Evolutionary conservation across 495 filamentous ascomycete genomes (phyloP), one percentile per base, ranked within the genome.

Genomic region (Chlorociboria aeruginascens): DNA sequence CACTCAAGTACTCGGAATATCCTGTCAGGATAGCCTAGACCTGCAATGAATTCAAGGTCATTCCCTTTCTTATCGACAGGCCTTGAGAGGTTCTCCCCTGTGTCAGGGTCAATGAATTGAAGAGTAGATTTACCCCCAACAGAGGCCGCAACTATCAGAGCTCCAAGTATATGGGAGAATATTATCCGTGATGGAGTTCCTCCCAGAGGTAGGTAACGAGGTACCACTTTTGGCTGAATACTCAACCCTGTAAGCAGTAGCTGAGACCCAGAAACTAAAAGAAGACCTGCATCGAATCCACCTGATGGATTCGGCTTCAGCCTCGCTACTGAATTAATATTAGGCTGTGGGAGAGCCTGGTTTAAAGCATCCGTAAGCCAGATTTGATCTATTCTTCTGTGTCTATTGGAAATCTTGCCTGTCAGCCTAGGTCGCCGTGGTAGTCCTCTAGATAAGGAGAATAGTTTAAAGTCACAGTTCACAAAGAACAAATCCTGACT

Each of bases 131-230:
- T 50, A 3, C 63, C 58, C 30, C 60, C 50, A 14, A 61, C 59
- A 12, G 55, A 60, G 3, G 76, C 68, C 1, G 71, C 75, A 0
- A 69, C 70, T 32, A 82, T 63, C 2, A 83, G 65, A 48, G 70
- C 67, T 4, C 68, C 61, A 6, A 78, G 63, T 29, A 53, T 53
- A 9, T 66, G 61, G 3, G 71, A 77, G 56, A 77, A 81, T 10
- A 80, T 47, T 0, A 82, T 51, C 34, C 69, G 72, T 6, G 62
- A 63, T 11, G 78, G 78, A 1, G 72, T 73, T 3, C 72, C 71
- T 8, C 49, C 46, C 6, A 78, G 53, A 0, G 60, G 60, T 1
- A 80, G 60, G 38, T 66, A 66, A 7, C 80, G 68, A 11, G 76
- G 74, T 7, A 81, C 68, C 0, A 70, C 63, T 39, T 70, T 70